Conservation (phyloP, 257 asterid species). For the Coffea eugenioides region DNA sequence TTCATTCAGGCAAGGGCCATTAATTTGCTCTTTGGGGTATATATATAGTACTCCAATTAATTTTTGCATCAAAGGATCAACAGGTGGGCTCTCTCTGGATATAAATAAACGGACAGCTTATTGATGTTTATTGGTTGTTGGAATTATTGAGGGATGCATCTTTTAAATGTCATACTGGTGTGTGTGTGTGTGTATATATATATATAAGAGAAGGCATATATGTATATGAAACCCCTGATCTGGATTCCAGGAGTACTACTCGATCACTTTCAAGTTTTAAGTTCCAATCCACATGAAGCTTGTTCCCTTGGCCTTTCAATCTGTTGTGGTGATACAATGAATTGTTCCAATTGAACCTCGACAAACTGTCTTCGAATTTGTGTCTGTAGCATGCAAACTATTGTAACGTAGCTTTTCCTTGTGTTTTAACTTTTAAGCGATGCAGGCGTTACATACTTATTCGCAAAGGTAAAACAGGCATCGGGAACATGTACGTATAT, state of each 20-base stretch:
- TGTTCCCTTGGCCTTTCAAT: conserved; percentile 32
- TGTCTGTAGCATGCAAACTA: conserved; percentile 16
- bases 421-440: conserved; percentile 24
- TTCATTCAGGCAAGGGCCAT: no score
- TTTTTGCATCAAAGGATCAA: background rate
- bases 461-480: conserved; percentile 12
- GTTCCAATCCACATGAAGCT: conserved; percentile 31
- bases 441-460: conserved; percentile 28
- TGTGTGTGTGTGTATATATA: accelerated
- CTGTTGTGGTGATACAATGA: background rate
- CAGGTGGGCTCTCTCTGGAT: conserved; percentile 27
- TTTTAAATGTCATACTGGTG: background rate
- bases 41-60: background rate
- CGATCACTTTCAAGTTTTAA: conserved; percentile 27
- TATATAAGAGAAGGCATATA: no score
- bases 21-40: background rate
- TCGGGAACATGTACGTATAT: conserved; percentile 21
- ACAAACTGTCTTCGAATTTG: conserved; percentile 27
- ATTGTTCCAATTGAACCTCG: conserved; percentile 11
- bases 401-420: conserved; percentile 27
- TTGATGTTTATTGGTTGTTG: background rate
- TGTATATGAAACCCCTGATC: conserved; percentile 5
- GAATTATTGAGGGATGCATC: conserved; percentile 9
- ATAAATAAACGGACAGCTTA: background rate
- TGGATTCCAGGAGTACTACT: conserved; percentile 20